These are phyloP conservation scores for Kalmusia sp. DNA, from an alignment of 2,329 filamentous ascomycete genomes.

Conservation along the genomic window DNA sequence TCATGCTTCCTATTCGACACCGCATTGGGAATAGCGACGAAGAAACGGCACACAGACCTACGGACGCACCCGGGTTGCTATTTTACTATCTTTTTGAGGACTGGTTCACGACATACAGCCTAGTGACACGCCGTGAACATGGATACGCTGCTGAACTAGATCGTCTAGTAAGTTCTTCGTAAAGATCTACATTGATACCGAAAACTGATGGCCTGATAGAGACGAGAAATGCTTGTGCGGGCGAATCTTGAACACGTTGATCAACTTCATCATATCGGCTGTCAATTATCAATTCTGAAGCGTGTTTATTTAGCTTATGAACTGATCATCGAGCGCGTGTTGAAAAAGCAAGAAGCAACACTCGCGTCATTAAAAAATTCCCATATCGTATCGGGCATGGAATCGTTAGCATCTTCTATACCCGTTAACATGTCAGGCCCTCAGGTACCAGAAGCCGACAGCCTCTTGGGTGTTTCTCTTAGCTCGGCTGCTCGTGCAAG, in stretches of 20 bases:
- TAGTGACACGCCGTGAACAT: constrained; percentile 59
- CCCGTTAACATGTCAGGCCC: constrained; percentile 23
- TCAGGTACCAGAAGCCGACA: constrained; percentile 44
- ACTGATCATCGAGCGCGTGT: constrained; percentile 65
- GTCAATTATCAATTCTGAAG: constrained; percentile 66
- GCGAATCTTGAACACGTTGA: constrained; percentile 56
- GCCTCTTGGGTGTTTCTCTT: constrained; percentile 53
- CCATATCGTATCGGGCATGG: constrained; percentile 44
- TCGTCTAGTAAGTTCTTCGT: constrained; percentile 50
- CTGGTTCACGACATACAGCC: constrained; percentile 65
- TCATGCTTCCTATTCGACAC: constrained; percentile 54
- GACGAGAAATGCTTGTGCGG: constrained; percentile 62
- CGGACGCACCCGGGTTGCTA: constrained; percentile 65
- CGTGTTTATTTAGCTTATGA: constrained; percentile 68
- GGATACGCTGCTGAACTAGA: constrained; percentile 58
- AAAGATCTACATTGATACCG: not conserved
- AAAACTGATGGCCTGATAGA: constrained; percentile 35
- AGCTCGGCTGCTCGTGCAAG: constrained; percentile 61
- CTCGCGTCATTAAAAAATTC: constrained; percentile 54
- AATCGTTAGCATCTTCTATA: constrained; percentile 36
- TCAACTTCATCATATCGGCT: constrained; percentile 65
- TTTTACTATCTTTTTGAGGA: constrained; percentile 75
- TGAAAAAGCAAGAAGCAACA: constrained; percentile 54
- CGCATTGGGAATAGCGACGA: constrained; percentile 54
- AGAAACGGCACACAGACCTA: constrained; percentile 54